phyloP scores from a whole-genome alignment of 805 yeast genomes.

The Suhomyces canberraensis region DNA sequence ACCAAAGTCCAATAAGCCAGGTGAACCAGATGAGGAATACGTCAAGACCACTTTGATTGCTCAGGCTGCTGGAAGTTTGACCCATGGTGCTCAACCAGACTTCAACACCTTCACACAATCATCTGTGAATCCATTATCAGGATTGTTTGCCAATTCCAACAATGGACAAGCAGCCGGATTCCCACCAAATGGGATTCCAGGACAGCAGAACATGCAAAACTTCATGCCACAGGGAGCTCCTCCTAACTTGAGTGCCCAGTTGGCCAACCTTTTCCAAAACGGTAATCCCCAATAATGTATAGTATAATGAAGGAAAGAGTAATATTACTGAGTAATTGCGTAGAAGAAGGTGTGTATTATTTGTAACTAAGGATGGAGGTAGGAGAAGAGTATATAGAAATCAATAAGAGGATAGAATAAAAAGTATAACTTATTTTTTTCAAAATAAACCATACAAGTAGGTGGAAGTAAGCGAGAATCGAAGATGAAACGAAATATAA shows the following conservation, averaged over 20 bases:
- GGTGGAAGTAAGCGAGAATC: too few relatives aligned
- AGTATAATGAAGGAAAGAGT: conserved; percentile 1
- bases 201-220: conserved; percentile 7
- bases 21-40: conserved; percentile 47
- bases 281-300: conserved; percentile 1
- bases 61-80: conserved; percentile 20
- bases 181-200: conserved; percentile 9
- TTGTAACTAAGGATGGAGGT: not conserved
- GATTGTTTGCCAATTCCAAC: conserved; percentile 35
- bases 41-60: conserved; percentile 32
- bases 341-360: not conserved
- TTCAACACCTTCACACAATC: conserved; percentile 32
- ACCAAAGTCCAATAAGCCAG: conserved; percentile 72
- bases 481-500: too few relatives aligned
- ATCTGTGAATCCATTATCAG: conserved; percentile 45
- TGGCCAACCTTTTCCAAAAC: conserved; percentile 36
- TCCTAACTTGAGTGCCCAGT: conserved; percentile 36
- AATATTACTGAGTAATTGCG: not conserved
- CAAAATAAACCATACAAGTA: too few relatives aligned
- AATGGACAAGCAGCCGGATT: conserved; percentile 6
- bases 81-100: conserved; percentile 37
- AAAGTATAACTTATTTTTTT: too few relatives aligned
- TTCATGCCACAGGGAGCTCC: conserved; percentile 15
- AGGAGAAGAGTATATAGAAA: too few relatives aligned
- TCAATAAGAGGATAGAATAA: too few relatives aligned